Conservation (phyloP, 176 grass and related monocot genomes). For the Eragrostis nindensis region DNA sequence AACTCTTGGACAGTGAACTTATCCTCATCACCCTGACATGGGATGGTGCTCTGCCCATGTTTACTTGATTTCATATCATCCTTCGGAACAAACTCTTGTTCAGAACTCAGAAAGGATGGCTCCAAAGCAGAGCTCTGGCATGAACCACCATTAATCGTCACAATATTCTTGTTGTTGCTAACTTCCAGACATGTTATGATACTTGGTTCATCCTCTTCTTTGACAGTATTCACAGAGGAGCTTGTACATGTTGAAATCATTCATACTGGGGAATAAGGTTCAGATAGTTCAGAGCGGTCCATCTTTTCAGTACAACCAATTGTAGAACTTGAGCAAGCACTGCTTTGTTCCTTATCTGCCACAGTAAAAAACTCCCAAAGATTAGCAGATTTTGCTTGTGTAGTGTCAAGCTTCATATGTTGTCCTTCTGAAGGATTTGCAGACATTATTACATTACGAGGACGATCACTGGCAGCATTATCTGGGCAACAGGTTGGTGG, state of each 20-base stretch:
- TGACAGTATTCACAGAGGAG: conserved; percentile 31
- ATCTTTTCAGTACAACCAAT: conserved; percentile 43
- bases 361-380: conserved; percentile 40
- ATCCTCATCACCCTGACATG: conserved; percentile 57
- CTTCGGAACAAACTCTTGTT: conserved; percentile 71
- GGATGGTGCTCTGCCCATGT: conserved; percentile 35
- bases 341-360: conserved; percentile 45
- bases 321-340: conserved; percentile 37
- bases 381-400: conserved; percentile 39
- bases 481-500: conserved; percentile 34
- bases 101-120: conserved; percentile 59
- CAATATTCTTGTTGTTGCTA: conserved; percentile 48
- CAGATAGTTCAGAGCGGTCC: conserved; percentile 54
- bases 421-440: conserved; percentile 34
- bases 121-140: conserved; percentile 41
- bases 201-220: conserved; percentile 38
- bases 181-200: conserved; percentile 43
- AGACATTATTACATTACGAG: conserved; percentile 22
- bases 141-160: conserved; percentile 48
- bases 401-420: conserved; percentile 21
- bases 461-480: conserved; percentile 27
- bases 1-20: conserved; percentile 89
- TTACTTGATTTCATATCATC: conserved; percentile 54
- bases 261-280: conserved; percentile 46
- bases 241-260: conserved; percentile 44